These are phyloP conservation scores for Thamnidium elegans DNA, from an alignment of 192 early-diverging fungal species.

Conservation along the genomic window DNA sequence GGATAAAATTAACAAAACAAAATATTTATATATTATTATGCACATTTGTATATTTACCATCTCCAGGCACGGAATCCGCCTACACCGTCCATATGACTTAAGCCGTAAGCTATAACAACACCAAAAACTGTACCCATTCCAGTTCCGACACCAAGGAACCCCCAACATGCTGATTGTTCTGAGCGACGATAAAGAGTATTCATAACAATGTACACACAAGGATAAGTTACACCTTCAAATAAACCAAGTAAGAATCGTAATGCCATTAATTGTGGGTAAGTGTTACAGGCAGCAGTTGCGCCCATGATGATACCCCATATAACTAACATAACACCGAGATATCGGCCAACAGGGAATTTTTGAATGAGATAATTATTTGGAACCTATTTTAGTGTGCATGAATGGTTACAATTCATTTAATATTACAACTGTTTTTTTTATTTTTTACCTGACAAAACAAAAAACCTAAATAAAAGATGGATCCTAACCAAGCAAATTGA, in stretches of 20 bases:
- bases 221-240: constrained; percentile 22
- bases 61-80: constrained; percentile 21
- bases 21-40: no score
- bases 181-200: constrained; percentile 23
- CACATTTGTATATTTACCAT: constrained; percentile 17
- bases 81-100: constrained; percentile 12
- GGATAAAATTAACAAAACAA: background rate
- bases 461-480: constrained; percentile 24
- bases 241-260: constrained; percentile 29
- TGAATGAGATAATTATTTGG: constrained; percentile 13
- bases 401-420: background rate
- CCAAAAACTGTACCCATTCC: constrained; percentile 20
- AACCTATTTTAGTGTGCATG: background rate
- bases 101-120: constrained; percentile 7
- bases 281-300: constrained; percentile 5
- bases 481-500: constrained; percentile 14
- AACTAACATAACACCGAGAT: constrained; percentile 14
- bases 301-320: constrained; percentile 21
- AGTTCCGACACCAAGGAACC: constrained; percentile 7
- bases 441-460: constrained; percentile 12
- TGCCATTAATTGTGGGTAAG: constrained; percentile 19
- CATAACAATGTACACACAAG: constrained; percentile 19
- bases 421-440: background rate
- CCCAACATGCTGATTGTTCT: constrained; percentile 17
- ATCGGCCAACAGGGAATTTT: constrained; percentile 1